phyloP scores from a whole-genome alignment of 2,329 filamentous ascomycete species.

The Fusarium haematococcum region DNA sequence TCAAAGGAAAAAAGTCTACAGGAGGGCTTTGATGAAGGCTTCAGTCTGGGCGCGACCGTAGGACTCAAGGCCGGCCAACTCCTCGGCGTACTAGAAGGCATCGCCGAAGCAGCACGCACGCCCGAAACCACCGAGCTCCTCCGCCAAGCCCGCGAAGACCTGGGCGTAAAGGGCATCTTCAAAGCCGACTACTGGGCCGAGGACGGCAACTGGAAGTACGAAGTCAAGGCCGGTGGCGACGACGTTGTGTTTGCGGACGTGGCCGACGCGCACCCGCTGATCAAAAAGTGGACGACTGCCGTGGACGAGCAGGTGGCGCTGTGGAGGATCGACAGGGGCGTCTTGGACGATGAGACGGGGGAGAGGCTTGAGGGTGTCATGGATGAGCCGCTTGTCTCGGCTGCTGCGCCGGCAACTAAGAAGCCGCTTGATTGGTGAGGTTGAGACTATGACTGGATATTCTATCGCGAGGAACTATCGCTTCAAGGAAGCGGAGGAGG shows the following conservation, averaged over 20 bases:
- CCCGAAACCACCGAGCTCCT: conserved; percentile 22
- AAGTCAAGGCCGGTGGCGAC: conserved; percentile 57
- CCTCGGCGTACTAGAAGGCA: conserved; percentile 81
- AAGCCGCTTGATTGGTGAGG: conserved; percentile 55
- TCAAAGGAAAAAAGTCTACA: conserved; percentile 85
- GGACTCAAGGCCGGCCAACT: conserved; percentile 80
- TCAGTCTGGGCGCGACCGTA: conserved; percentile 83
- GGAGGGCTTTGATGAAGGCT: conserved; percentile 91
- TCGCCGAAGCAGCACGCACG: conserved; percentile 62
- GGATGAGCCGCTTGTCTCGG: conserved; percentile 45
- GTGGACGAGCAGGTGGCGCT: conserved; percentile 47
- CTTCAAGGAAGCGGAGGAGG: background rate
- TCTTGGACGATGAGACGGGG: conserved; percentile 50
- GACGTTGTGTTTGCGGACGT: conserved; percentile 70
- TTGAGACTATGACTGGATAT: background rate
- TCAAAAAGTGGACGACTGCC: conserved; percentile 69
- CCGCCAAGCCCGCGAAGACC: conserved; percentile 64
- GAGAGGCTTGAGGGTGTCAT: conserved; percentile 43
- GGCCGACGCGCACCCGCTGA: conserved; percentile 74
- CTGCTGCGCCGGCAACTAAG: conserved; percentile 41
- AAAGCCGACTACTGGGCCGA: conserved; percentile 73
- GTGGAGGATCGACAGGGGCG: conserved; percentile 50
- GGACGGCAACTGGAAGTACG: conserved; percentile 79
- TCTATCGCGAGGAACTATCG: background rate
- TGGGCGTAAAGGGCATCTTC: conserved; percentile 74